These are phyloP conservation scores for Gossypium schwendimanii DNA, from an alignment of 441 rosid species.

Conservation along the genomic window DNA sequence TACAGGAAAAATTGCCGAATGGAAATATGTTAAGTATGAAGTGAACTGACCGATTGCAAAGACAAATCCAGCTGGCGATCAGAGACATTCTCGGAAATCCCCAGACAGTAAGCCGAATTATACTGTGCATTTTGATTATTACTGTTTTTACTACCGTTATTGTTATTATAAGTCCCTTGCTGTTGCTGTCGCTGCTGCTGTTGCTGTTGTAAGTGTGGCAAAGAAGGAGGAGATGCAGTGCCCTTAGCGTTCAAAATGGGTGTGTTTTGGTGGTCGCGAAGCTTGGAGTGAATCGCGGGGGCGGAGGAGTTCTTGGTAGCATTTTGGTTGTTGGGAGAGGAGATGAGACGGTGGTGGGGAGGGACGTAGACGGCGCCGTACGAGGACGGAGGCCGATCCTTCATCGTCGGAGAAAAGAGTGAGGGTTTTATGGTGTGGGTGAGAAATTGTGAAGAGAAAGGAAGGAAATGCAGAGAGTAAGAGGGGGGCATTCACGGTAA, in stretches of 20 bases:
- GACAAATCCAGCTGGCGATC: slow-evolving; percentile 31
- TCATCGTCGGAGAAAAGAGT: slow-evolving; percentile 37
- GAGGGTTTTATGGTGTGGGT: slow-evolving; percentile 25
- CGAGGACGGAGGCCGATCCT: slow-evolving; percentile 63
- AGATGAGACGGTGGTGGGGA: slow-evolving; percentile 62
- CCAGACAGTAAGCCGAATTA: slow-evolving; percentile 27
- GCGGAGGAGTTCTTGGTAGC: slow-evolving; percentile 19
- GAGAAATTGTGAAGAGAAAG: neutral
- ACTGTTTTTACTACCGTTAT: slow-evolving; percentile 3
- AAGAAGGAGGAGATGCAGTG: neutral
- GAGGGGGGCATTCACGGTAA: neutral
- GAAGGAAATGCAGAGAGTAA: neutral
- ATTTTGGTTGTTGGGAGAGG: slow-evolving; percentile 21
- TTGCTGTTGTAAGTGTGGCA: slow-evolving; percentile 18
- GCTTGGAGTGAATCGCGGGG: slow-evolving; percentile 24
- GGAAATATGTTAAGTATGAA: neutral
- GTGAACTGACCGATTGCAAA: slow-evolving; percentile 33
- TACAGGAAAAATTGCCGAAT: neutral
- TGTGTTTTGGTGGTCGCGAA: slow-evolving; percentile 19
- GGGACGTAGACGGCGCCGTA: slow-evolving; percentile 60
- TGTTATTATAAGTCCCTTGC: neutral
- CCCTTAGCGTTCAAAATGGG: slow-evolving; percentile 21
- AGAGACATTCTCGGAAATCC: slow-evolving; percentile 34
- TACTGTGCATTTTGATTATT: slow-evolving; percentile 1
- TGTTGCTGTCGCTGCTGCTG: slow-evolving; percentile 13